Evolutionary conservation across 164 flowering plant species (phyloP).

Genomic region (Annona squamosa): DNA sequence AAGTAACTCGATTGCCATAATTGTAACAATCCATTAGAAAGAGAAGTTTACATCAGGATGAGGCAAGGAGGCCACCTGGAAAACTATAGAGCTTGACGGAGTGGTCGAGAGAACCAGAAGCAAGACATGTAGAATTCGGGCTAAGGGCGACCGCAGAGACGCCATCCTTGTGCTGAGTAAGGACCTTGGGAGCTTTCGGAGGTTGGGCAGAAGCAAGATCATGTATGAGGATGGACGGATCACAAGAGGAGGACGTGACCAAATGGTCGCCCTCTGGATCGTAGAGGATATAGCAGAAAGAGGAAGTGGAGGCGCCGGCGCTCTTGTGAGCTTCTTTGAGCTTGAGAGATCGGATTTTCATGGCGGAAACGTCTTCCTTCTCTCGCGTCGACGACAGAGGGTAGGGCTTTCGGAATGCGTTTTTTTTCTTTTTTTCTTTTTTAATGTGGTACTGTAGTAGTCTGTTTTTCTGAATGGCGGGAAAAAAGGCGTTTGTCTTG

Average conservation of each 20-base stretch:
- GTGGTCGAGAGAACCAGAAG: slow-evolving; percentile 88
- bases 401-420: background rate
- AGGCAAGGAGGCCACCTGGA: slow-evolving; percentile 42
- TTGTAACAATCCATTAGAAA: too few relatives aligned
- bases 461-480: too few relatives aligned
- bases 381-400: background rate
- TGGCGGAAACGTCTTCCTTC: slow-evolving; percentile 22
- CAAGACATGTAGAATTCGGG: slow-evolving; percentile 90
- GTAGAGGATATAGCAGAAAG: slow-evolving; percentile 68
- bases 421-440: background rate
- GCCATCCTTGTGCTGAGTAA: slow-evolving; percentile 78
- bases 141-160: slow-evolving; percentile 79
- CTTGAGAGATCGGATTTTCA: slow-evolving; percentile 73
- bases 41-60: too few relatives aligned
- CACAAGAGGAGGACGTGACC: slow-evolving; percentile 76
- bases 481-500: too few relatives aligned
- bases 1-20: too few relatives aligned
- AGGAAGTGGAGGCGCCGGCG: slow-evolving; percentile 16
- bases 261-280: slow-evolving; percentile 54
- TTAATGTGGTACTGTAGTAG: too few relatives aligned
- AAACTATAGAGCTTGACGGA: slow-evolving; percentile 89
- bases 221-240: slow-evolving; percentile 55
- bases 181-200: slow-evolving; percentile 38
- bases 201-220: slow-evolving; percentile 32
- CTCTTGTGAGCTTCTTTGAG: slow-evolving; percentile 77